Conservation (phyloP, 1,284 basidiomycete genomes). For the Chalciporus sp. region DNA sequence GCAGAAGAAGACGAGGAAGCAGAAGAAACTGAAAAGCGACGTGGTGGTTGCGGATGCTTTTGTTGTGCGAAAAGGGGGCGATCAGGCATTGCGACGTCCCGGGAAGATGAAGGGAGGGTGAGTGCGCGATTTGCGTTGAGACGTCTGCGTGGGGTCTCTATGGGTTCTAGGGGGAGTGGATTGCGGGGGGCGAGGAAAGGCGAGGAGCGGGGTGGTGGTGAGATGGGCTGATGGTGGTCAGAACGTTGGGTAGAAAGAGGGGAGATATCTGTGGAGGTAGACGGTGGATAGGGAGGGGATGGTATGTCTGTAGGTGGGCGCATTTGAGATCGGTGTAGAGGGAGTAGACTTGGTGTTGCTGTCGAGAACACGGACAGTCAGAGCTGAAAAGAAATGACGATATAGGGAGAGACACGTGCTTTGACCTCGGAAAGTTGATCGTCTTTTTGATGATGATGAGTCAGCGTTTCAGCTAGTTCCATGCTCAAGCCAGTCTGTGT, state of each 20-base stretch:
- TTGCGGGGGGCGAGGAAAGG: not conserved
- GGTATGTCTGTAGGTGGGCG: not conserved
- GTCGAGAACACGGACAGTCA: not conserved
- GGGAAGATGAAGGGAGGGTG: constrained; percentile 39
- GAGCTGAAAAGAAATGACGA: constrained; percentile 28
- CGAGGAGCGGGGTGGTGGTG: constrained; percentile 19
- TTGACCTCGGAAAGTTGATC: constrained; percentile 12
- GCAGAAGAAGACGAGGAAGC: constrained; percentile 44
- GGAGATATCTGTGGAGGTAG: constrained; percentile 11
- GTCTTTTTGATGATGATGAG: constrained; percentile 27
- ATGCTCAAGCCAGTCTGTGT: not conserved
- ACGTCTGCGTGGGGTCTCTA: constrained; percentile 25
- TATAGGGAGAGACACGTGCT: constrained; percentile 32
- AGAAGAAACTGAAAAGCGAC: constrained; percentile 42
- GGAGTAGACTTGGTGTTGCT: not conserved
- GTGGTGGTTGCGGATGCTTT: constrained; percentile 41
- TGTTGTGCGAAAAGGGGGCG: constrained; percentile 15
- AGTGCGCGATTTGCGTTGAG: constrained; percentile 38
- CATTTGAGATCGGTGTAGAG: not conserved
- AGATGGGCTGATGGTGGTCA: constrained; percentile 19
- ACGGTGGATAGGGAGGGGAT: not conserved
- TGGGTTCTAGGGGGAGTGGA: constrained; percentile 33
- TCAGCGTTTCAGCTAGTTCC: constrained; percentile 28
- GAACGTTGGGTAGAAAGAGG: constrained; percentile 39
- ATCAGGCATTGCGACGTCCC: not conserved